Conservation (phyloP, 1,284 basidiomycete species). For the Cutaneotrichosporon sp. region DNA sequence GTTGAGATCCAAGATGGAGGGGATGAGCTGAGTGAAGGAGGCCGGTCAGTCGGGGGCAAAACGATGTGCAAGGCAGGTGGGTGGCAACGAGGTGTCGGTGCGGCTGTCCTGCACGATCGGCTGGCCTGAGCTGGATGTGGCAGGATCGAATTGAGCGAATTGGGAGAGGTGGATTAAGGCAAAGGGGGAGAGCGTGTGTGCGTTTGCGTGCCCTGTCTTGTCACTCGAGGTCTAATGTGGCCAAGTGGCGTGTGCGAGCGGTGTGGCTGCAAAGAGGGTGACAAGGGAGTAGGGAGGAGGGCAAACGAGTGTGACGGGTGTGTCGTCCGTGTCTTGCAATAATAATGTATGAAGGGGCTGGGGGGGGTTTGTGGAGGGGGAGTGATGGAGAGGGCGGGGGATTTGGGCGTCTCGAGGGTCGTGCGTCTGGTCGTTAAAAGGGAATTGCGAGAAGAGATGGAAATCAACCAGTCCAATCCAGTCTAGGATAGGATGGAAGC, state of each 20-base stretch:
- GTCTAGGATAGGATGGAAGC: no score
- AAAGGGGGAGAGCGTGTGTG: neutral
- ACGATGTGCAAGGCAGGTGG: neutral
- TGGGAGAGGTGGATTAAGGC: no score
- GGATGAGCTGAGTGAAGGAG: neutral
- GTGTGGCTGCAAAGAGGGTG: neutral
- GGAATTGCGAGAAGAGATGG: neutral
- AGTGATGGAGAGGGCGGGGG: neutral
- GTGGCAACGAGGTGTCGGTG: neutral
- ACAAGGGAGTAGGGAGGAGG: neutral
- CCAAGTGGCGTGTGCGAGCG: neutral
- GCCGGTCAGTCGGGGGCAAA: neutral
- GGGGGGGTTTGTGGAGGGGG: neutral
- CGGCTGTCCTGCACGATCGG: neutral
- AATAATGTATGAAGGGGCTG: neutral
- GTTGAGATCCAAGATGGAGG: no score
- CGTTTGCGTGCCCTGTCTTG: neutral
- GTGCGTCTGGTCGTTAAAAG: neutral
- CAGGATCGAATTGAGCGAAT: no score
- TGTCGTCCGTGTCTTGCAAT: neutral
- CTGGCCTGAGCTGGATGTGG: no score
- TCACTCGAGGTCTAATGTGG: neutral
- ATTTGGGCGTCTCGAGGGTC: neutral
- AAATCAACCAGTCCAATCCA: no score
- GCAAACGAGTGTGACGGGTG: constrained; percentile 2